These are phyloP conservation scores for Nakaseomyces kungkrabaensis DNA, from an alignment of 1,139 yeast species.

Conservation along the genomic window DNA sequence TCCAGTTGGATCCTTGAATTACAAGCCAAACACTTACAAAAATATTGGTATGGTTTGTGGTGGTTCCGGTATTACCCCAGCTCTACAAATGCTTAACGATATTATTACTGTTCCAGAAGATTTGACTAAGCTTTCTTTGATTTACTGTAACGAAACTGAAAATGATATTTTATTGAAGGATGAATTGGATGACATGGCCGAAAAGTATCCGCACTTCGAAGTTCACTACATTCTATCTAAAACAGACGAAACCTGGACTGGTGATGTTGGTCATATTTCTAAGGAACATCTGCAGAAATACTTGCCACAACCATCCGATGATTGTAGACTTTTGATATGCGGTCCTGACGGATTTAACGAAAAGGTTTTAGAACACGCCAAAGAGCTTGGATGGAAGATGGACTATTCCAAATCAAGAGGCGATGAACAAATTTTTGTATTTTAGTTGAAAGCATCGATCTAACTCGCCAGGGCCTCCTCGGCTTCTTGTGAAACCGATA, in stretches of 20 bases:
- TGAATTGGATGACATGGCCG: conserved; percentile 60
- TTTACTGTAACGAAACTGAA: conserved; percentile 63
- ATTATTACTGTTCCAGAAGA: conserved; percentile 60
- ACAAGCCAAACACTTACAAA: conserved; percentile 48
- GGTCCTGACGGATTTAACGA: conserved; percentile 71
- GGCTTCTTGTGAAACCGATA: no score
- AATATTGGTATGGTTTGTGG: conserved; percentile 68
- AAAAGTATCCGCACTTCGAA: conserved; percentile 49
- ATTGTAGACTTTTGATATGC: conserved; percentile 52
- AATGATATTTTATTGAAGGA: conserved; percentile 61
- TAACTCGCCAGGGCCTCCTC: no score
- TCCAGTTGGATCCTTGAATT: conserved; percentile 64
- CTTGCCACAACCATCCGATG: conserved; percentile 41
- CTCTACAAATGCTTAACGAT: conserved; percentile 52
- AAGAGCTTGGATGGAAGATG: conserved; percentile 54
- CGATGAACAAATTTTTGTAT: conserved; percentile 62
- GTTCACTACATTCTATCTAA: conserved; percentile 39
- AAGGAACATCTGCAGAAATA: conserved; percentile 44
- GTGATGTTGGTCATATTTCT: conserved; percentile 50
- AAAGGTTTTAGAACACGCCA: conserved; percentile 39
- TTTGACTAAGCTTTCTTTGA: conserved; percentile 45
- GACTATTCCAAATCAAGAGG: conserved; percentile 42
- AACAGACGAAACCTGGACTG: conserved; percentile 41
- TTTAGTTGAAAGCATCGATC: conserved; percentile 28
- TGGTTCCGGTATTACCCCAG: conserved; percentile 75